Percentiles rank a stretch among this genome's conserved stretches.
Conservation (phyloP, 2,329 filamentous ascomycete genomes). For the Fusarium sp. region DNA sequence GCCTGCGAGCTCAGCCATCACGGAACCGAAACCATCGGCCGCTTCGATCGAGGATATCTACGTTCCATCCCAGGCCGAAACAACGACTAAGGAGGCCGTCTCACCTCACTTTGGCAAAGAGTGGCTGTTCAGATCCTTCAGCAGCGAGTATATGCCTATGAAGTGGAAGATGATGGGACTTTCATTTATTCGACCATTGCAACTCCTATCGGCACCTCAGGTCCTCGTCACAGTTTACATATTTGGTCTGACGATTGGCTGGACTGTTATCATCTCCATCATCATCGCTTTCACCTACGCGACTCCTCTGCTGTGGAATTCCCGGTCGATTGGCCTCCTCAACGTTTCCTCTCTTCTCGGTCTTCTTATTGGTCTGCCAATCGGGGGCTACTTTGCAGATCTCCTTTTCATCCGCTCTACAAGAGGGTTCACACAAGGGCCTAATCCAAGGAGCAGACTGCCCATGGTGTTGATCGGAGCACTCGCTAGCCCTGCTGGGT, state of each 20-base stretch:
- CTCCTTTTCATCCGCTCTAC: constrained; percentile 6
- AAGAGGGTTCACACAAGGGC: not conserved
- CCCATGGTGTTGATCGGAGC: not conserved
- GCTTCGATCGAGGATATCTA: not conserved
- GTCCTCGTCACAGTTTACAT: constrained; percentile 8
- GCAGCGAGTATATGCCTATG: not conserved
- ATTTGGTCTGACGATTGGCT: constrained; percentile 11
- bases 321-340: not conserved
- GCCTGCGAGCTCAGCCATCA: not conserved
- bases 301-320: not conserved
- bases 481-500: constrained; percentile 1
- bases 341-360: not conserved
- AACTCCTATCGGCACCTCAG: not conserved
- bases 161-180: not conserved
- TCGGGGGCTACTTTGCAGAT: constrained; percentile 8
- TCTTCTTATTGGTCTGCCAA: not conserved
- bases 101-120: not conserved
- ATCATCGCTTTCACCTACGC: not conserved
- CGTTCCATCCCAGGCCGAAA: not conserved
- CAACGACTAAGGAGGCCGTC: not conserved
- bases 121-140: not conserved
- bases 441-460: constrained; percentile 1
- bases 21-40: not conserved
- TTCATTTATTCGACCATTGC: not conserved
- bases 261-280: constrained; percentile 9